Evolutionary conservation across 2,329 filamentous ascomycete species (phyloP).

Genomic region (Scedosporium boydii): DNA sequence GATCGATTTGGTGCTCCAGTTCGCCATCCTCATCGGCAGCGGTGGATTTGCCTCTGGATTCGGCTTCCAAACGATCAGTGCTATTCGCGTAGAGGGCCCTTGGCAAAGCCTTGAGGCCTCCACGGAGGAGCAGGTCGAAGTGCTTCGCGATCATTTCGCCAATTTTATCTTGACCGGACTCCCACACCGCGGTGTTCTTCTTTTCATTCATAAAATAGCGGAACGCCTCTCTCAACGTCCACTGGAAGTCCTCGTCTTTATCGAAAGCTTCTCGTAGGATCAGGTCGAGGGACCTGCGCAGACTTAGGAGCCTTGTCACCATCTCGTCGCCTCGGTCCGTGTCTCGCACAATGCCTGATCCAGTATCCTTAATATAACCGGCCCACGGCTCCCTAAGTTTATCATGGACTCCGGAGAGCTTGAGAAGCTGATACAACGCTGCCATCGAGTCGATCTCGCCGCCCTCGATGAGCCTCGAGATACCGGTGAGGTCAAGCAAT

Average conservation of each 20-base stretch:
- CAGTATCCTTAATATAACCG: conserved; percentile 67
- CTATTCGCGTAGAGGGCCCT: conserved; percentile 54
- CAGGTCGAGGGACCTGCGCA: conserved; percentile 70
- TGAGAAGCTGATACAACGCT: conserved; percentile 68
- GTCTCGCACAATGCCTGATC: conserved; percentile 70
- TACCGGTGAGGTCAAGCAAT: conserved; percentile 54
- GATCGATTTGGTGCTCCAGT: conserved; percentile 83
- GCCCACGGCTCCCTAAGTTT: conserved; percentile 66
- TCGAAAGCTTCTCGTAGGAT: conserved; percentile 70
- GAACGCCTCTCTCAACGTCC: conserved; percentile 76
- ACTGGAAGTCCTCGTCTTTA: conserved; percentile 65
- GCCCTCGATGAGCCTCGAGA: conserved; percentile 64
- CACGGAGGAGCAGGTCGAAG: conserved; percentile 79
- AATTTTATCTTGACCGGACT: conserved; percentile 81
- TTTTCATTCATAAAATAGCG: conserved; percentile 88
- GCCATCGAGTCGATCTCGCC: conserved; percentile 62
- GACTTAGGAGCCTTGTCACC: conserved; percentile 70
- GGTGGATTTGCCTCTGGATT: conserved; percentile 53
- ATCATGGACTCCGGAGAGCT: conserved; percentile 59
- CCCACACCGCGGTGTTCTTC: conserved; percentile 61
- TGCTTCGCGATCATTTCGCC: conserved; percentile 99
- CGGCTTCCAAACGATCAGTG: conserved; percentile 46
- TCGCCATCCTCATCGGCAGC: conserved; percentile 84
- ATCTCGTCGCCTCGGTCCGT: conserved; percentile 72
- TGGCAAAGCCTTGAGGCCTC: conserved; percentile 76